Conservation (phyloP, 495 filamentous ascomycete genomes). For the Tuber borchii region DNA sequence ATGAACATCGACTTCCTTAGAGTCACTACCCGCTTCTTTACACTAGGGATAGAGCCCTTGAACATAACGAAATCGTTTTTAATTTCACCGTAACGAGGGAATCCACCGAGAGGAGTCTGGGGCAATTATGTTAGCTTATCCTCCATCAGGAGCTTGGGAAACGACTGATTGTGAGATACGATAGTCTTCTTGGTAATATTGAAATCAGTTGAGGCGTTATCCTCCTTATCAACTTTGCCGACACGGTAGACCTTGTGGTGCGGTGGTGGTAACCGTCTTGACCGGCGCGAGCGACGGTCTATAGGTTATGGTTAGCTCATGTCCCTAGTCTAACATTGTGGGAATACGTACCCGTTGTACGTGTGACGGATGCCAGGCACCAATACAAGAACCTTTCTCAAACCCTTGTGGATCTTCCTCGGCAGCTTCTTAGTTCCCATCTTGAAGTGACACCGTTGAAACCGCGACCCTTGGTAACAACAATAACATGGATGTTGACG, state of each 20-base stretch:
- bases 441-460: constrained; percentile 93
- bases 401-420: constrained; percentile 99
- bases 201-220: constrained; percentile 89
- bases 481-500: constrained; percentile 99
- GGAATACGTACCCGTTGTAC: constrained; percentile 70
- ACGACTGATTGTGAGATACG: constrained; percentile 58
- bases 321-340: not conserved
- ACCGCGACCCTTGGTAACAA: constrained; percentile 99
- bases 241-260: constrained; percentile 99
- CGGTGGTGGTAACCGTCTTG: constrained; percentile 99
- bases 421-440: constrained; percentile 99
- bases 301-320: not conserved
- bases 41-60: constrained; percentile 95
- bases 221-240: constrained; percentile 77
- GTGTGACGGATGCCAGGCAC: constrained; percentile 99
- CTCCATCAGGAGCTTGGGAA: not conserved
- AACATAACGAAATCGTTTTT: constrained; percentile 99
- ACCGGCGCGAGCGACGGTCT: constrained; percentile 98
- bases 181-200: constrained; percentile 99
- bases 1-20: constrained; percentile 98
- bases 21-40: constrained; percentile 99
- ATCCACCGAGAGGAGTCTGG: constrained; percentile 79
- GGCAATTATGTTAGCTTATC: constrained; percentile 41
- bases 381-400: constrained; percentile 99
- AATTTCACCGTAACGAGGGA: constrained; percentile 97